phyloP scores from a whole-genome alignment of 164 flowering plant genomes.

The Nymphaea colorata region DNA sequence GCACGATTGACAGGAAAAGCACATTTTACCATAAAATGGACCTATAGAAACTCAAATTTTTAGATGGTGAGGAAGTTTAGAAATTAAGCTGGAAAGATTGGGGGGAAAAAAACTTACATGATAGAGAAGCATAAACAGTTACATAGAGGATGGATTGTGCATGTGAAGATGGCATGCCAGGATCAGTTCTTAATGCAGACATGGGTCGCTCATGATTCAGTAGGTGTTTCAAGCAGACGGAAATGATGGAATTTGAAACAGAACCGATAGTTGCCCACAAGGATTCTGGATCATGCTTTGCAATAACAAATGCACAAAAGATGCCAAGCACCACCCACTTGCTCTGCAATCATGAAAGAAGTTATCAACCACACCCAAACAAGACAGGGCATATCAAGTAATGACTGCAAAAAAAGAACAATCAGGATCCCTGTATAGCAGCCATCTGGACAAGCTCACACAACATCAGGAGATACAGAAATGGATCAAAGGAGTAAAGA shows the following conservation, averaged over 20 bases:
- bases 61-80: too few relatives aligned
- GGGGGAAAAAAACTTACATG: slow-evolving; percentile 29
- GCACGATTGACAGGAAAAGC: too few relatives aligned
- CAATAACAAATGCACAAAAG: slow-evolving; percentile 39
- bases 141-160: slow-evolving; percentile 61
- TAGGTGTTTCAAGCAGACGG: slow-evolving; percentile 42
- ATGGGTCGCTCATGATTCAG: slow-evolving; percentile 69
- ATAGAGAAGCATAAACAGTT: slow-evolving; percentile 22
- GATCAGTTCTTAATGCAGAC: slow-evolving; percentile 38
- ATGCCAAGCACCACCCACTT: slow-evolving; percentile 69
- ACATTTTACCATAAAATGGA: too few relatives aligned
- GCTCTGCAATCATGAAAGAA: slow-evolving; percentile 40
- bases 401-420: too few relatives aligned
- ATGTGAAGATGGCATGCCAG: slow-evolving; percentile 94
- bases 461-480: background rate
- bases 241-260: slow-evolving; percentile 42
- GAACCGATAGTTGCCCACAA: slow-evolving; percentile 71
- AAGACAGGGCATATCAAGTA: background rate
- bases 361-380: background rate
- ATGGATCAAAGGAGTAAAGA: background rate
- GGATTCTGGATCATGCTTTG: slow-evolving; percentile 73
- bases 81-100: too few relatives aligned
- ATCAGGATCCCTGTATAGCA: too few relatives aligned
- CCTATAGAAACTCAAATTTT: too few relatives aligned
- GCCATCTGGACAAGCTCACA: background rate